Base-by-base conservation (phyloP, 2,329 filamentous ascomycete species). In the Plectosphaerella sp. region DNA sequence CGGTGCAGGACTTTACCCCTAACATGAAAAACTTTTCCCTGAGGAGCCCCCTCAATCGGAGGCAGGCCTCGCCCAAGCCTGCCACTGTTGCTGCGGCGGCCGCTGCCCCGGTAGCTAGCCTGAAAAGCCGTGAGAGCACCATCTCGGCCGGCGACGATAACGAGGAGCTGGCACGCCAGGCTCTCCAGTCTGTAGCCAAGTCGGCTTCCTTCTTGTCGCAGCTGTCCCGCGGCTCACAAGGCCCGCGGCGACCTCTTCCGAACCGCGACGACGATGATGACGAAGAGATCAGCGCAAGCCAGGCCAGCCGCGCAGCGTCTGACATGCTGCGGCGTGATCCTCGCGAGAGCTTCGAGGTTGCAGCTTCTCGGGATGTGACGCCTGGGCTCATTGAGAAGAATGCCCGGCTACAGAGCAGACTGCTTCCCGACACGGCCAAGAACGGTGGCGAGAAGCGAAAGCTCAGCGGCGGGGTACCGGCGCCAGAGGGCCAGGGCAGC, bases 41-140 rank as follows among this genome's bases (percentile, higher is more conserved):
- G 10, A n/a, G 41, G 16, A 43, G 41, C 41, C 41, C 41, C 18
- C n/a, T 20, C 18, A 9, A 43, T 3, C 41, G 41, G 41, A 43
- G 16, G 41, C 41, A 43, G 11, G 12, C n/a, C 18, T 43, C 41
- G 41, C 41, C 41, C 12, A 43, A 68, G 9, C 66, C 69, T 14
- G 65, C 64, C 47, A 63, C 66, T 24, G 72, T 73, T n/a, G 73
- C 73, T 46, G 65, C 64, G 48, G 63, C 66, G 24, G 72, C 73
- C n/a, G 73, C 73, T 47, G 77, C 80, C 39, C 81, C 65, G 36
- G 72, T 74, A 18, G 73, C 73, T 47, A 77, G 81, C 37, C 82
- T 82, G 49, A 84, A 85, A 67, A 91, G 90, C 67, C 84, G 89
- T 54, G 91, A 95, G 67, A 93, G 89, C 71, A 95, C 90, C 2